Conservation (phyloP, 495 filamentous ascomycete species). For the Penicillium psychrofluorescens region DNA sequence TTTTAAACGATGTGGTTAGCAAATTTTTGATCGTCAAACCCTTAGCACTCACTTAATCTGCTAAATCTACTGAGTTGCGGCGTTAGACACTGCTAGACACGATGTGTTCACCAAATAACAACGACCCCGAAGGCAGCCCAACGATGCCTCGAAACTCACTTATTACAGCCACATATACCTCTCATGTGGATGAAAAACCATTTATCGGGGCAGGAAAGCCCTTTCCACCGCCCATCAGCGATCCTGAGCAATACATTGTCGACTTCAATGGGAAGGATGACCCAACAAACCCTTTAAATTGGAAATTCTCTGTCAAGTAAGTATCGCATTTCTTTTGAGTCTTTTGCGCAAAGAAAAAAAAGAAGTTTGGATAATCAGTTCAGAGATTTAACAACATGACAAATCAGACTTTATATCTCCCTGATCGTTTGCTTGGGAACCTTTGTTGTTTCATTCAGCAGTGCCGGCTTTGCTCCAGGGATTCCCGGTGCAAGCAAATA, state of each 20-base stretch:
- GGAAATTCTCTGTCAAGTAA: conserved; percentile 27
- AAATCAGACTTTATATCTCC: conserved; percentile 17
- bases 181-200: conserved; percentile 4
- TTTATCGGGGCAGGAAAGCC: conserved; percentile 25
- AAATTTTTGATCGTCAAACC: background rate
- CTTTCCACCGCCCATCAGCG: conserved; percentile 35
- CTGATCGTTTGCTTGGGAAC: conserved; percentile 40
- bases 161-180: too few relatives aligned
- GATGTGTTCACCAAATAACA: too few relatives aligned
- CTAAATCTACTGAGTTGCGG: too few relatives aligned
- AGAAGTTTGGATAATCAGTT: background rate
- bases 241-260: conserved; percentile 38
- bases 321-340: background rate
- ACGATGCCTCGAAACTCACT: too few relatives aligned
- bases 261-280: conserved; percentile 46
- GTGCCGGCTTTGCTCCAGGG: conserved; percentile 48
- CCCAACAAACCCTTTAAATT: conserved; percentile 48
- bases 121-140: too few relatives aligned
- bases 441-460: conserved; percentile 44
- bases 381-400: background rate
- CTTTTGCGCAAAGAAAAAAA: too few relatives aligned
- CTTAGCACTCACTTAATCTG: too few relatives aligned
- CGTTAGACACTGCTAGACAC: too few relatives aligned
- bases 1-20: too few relatives aligned
- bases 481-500: conserved; percentile 30